Evolutionary conservation across 2,329 filamentous ascomycete species (phyloP).

Genomic region (Verticillium nonalfalfae): DNA sequence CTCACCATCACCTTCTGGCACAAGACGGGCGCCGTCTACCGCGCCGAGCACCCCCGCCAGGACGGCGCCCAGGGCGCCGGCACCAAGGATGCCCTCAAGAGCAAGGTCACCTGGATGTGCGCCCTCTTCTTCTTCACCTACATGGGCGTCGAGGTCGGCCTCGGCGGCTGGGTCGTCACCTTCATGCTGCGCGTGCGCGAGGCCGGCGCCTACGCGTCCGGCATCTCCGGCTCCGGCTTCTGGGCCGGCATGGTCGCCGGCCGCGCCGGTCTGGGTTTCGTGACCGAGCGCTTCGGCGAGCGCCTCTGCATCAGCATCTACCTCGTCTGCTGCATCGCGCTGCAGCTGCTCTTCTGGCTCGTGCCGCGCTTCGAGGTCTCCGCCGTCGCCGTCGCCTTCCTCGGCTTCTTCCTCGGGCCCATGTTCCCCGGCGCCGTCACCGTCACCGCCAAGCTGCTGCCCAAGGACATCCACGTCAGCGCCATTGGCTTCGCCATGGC

Average conservation of each 20-base stretch:
- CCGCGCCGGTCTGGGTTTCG: conserved; percentile 59
- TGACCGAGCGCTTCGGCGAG: conserved; percentile 63
- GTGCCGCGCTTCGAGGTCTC: conserved; percentile 54
- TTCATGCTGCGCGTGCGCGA: conserved; percentile 71
- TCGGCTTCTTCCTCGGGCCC: conserved; percentile 71
- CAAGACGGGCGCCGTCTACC: conserved; percentile 49
- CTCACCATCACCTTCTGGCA: conserved; percentile 52
- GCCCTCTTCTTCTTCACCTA: conserved; percentile 66
- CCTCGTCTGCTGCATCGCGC: conserved; percentile 49
- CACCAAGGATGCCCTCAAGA: conserved; percentile 30
- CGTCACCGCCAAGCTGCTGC: conserved; percentile 64
- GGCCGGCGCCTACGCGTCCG: conserved; percentile 59
- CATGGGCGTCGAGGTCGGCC: conserved; percentile 64
- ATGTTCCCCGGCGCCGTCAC: conserved; percentile 67
- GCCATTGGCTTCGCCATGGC: conserved; percentile 70
- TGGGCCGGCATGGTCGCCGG: conserved; percentile 74
- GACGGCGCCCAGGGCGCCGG: conserved; percentile 19
- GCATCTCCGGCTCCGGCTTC: conserved; percentile 67
- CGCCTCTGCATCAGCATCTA: conserved; percentile 54
- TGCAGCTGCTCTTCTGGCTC: conserved; percentile 53
- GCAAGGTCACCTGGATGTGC: conserved; percentile 57
- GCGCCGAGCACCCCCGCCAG: conserved; percentile 25
- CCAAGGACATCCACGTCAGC: conserved; percentile 62
- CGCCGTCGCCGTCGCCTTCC: conserved; percentile 57
- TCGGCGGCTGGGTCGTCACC: conserved; percentile 74